Conservation (phyloP, 2,329 filamentous ascomycete genomes). For the Colletotrichum melonis region DNA sequence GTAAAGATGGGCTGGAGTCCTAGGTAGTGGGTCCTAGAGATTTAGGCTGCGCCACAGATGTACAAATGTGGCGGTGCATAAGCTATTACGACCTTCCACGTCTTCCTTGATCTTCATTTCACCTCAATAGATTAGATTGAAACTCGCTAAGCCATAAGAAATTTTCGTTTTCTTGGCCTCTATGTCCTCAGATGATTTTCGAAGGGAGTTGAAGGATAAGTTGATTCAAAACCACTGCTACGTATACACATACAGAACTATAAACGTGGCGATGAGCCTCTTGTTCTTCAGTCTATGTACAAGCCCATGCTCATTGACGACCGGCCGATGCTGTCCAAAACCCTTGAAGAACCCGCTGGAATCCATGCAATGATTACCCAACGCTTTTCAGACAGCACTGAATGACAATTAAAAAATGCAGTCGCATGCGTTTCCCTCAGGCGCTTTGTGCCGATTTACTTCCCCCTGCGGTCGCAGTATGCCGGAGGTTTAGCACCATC, state of each 20-base stretch:
- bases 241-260: conserved; percentile 23
- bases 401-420: not conserved
- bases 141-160: not conserved
- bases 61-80: conserved; percentile 19
- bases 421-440: conserved; percentile 1
- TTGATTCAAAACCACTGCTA: conserved; percentile 7
- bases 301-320: conserved; percentile 20
- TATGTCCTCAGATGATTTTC: not conserved
- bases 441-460: not conserved
- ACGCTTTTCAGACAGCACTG: conserved; percentile 27
- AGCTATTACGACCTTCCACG: not conserved
- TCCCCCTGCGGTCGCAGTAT: conserved; percentile 61
- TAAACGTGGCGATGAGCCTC: conserved; percentile 35
- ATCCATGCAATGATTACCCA: conserved; percentile 32
- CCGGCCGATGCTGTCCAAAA: conserved; percentile 24
- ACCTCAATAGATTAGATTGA: not conserved
- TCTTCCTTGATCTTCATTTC: too few relatives aligned
- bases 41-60: conserved; percentile 12
- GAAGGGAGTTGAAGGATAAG: not conserved
- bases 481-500: conserved; percentile 57
- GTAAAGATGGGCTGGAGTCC: not conserved
- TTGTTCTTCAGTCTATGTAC: conserved; percentile 36
- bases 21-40: conserved; percentile 1
- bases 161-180: not conserved
- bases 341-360: conserved; percentile 28